Percentiles rank a stretch among this genome's conserved stretches.
These are phyloP conservation scores for Filobasidium wieringae DNA, from an alignment of 768 basidiomycete genomes.

Conservation along the genomic window DNA sequence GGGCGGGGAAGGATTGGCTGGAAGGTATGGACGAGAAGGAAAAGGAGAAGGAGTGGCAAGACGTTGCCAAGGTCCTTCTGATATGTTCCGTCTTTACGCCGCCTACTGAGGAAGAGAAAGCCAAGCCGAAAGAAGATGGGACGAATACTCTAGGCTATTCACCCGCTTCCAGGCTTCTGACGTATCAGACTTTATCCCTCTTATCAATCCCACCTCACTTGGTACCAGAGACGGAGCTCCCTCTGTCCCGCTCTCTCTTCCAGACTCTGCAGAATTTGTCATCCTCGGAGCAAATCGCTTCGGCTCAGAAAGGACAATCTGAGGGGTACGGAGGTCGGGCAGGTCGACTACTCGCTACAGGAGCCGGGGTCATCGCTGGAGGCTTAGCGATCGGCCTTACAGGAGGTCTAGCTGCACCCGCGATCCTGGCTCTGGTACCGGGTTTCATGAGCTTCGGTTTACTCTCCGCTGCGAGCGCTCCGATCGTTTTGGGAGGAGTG, in stretches of 20 bases:
- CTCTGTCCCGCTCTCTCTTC: slow-evolving; percentile 27
- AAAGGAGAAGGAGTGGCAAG: slow-evolving; percentile 9
- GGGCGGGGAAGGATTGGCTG: neutral
- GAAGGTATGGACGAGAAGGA: slow-evolving; percentile 1
- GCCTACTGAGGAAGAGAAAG: neutral
- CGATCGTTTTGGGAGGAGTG: slow-evolving; percentile 39
- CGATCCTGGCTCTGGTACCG: slow-evolving; percentile 38
- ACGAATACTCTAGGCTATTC: slow-evolving; percentile 28
- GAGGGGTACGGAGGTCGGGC: slow-evolving; percentile 41
- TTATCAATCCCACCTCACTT: slow-evolving; percentile 22
- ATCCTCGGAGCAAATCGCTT: slow-evolving; percentile 25
- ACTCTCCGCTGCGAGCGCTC: slow-evolving; percentile 36
- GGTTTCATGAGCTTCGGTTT: slow-evolving; percentile 32
- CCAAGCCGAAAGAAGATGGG: slow-evolving; percentile 13
- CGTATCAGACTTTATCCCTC: slow-evolving; percentile 22
- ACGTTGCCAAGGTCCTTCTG: slow-evolving; percentile 4
- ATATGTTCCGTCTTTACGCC: slow-evolving; percentile 8
- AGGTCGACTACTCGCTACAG: slow-evolving; percentile 38
- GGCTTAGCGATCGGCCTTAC: slow-evolving; percentile 41
- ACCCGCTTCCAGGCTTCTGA: slow-evolving; percentile 23
- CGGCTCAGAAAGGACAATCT: slow-evolving; percentile 30
- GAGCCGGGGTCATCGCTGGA: slow-evolving; percentile 39
- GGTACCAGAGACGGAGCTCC: slow-evolving; percentile 24
- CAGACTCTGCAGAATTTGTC: slow-evolving; percentile 23
- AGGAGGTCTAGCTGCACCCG: slow-evolving; percentile 42